Percentiles rank a stretch among this genome's conserved stretches.
Evolutionary conservation across 495 filamentous ascomycete species (phyloP).

Genomic region (Penicillium coffeae): DNA sequence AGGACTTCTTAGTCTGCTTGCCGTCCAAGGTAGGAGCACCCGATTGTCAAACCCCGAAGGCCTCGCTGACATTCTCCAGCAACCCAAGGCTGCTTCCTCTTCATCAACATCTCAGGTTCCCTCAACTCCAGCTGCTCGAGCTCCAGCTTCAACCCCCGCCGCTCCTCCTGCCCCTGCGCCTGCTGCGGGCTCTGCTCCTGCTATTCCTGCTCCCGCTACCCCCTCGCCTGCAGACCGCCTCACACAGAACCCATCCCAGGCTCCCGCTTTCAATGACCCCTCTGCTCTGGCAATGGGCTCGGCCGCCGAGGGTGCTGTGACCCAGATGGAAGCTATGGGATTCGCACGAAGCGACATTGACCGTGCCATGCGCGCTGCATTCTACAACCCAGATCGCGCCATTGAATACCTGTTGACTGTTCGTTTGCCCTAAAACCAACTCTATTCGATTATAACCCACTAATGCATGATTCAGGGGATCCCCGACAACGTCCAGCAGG

Average conservation of each 20-base stretch:
- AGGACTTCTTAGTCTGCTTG: conserved; percentile 98
- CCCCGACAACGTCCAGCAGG: conserved; percentile 73
- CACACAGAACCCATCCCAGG: conserved; percentile 31
- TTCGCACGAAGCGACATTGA: conserved; percentile 84
- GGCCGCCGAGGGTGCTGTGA: conserved; percentile 77
- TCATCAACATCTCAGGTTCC: conserved; percentile 54
- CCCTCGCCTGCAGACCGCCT: conserved; percentile 59
- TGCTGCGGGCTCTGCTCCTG: conserved; percentile 48
- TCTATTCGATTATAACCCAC: neutral
- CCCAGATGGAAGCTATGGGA: conserved; percentile 97
- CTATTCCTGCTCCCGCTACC: conserved; percentile 60
- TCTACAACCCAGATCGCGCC: conserved; percentile 93
- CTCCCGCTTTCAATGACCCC: conserved; percentile 61
- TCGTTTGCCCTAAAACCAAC: conserved; percentile 29
- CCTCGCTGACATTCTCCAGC: conserved; percentile 6
- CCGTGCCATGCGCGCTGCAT: conserved; percentile 91
- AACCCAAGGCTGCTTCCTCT: conserved; percentile 71
- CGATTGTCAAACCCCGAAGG: neutral
- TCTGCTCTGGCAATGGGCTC: conserved; percentile 80
- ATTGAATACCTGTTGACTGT: conserved; percentile 93
- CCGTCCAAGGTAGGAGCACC: conserved; percentile 72
- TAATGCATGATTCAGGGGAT: conserved; percentile 65
- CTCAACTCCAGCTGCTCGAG: conserved; percentile 51
- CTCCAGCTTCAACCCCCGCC: conserved; percentile 46
- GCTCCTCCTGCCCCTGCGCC: conserved; percentile 69